Percentiles rank a stretch among this genome's conserved stretches.
phyloP scores from a whole-genome alignment of 257 asterid genomes.

The Forsythia viridissima region DNA sequence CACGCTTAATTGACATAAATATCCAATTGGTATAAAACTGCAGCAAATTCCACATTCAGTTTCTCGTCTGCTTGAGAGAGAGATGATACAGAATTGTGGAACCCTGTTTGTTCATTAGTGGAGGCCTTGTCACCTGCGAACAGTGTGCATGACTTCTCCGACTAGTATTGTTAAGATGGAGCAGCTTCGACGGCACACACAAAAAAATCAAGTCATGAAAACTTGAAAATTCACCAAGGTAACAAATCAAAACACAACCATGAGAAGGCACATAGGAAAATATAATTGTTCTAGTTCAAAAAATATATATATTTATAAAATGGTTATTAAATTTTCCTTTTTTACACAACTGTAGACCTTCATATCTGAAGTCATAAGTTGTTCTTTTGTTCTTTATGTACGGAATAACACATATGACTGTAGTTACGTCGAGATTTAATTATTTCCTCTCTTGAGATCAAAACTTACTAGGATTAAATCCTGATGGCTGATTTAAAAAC shows the following conservation, averaged over 20 bases:
- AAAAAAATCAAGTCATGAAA: background rate
- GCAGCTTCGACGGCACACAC: constrained; percentile 5
- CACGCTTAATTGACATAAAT: no score
- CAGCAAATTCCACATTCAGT: no score
- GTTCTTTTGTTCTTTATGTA: background rate
- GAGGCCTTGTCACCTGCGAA: no score
- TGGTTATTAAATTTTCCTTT: background rate
- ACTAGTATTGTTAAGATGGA: no score
- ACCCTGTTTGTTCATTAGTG: no score
- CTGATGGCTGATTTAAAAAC: background rate
- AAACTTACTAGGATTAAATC: background rate
- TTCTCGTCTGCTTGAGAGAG: no score
- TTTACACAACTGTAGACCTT: background rate
- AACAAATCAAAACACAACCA: background rate
- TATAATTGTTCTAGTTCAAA: background rate
- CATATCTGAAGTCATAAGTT: background rate
- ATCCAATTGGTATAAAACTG: no score
- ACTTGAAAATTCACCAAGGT: background rate
- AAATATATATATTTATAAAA: no score
- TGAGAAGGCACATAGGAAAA: background rate
- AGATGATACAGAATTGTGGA: no score
- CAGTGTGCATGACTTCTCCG: no score
- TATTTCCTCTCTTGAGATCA: background rate
- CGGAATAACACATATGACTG: background rate
- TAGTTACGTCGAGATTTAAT: background rate